These are phyloP conservation scores for Amaranthus palmeri DNA, from an alignment of 148 eudicot genomes.

Conservation along the genomic window DNA sequence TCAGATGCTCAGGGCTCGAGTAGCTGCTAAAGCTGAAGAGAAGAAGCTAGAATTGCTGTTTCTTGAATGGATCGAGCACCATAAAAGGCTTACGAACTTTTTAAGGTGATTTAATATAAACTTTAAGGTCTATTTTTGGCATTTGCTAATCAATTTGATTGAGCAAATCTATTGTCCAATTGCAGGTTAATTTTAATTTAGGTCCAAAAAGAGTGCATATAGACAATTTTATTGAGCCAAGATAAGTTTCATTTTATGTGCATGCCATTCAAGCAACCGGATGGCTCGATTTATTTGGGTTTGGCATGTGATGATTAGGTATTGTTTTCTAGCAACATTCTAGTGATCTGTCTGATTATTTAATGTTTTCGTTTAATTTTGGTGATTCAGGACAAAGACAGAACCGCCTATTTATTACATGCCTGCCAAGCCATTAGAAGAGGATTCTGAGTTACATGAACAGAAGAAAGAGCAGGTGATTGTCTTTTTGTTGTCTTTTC, in stretches of 20 bases:
- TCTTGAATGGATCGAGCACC: constrained; percentile 97
- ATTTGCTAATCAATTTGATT: neutral
- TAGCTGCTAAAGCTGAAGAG: constrained; percentile 97
- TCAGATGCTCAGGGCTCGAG: constrained; percentile 77
- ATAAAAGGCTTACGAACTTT: constrained; percentile 84
- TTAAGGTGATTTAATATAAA: constrained; percentile 53
- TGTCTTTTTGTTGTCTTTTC: constrained; percentile 4
- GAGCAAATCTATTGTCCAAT: neutral
- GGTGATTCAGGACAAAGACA: constrained; percentile 76
- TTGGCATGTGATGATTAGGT: constrained; percentile 31
- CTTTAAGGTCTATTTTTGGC: neutral
- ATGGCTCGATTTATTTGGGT: constrained; percentile 27
- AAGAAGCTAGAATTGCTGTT: constrained; percentile 89
- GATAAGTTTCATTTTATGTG: constrained; percentile 93
- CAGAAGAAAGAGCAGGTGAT: constrained; percentile 75
- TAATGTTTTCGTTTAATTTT: constrained; percentile 22
- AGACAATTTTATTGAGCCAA: constrained; percentile 97
- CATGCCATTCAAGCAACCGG: constrained; percentile 56
- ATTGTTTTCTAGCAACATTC: constrained; percentile 3
- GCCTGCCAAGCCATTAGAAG: constrained; percentile 72
- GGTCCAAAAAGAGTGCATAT: constrained; percentile 95
- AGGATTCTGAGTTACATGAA: constrained; percentile 40
- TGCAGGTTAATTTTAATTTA: constrained; percentile 96
- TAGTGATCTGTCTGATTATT: constrained; percentile 13
- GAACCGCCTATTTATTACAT: constrained; percentile 79